Base-by-base conservation (phyloP, 2,329 filamentous ascomycete species). In the Colletotrichum brevisporum region DNA sequence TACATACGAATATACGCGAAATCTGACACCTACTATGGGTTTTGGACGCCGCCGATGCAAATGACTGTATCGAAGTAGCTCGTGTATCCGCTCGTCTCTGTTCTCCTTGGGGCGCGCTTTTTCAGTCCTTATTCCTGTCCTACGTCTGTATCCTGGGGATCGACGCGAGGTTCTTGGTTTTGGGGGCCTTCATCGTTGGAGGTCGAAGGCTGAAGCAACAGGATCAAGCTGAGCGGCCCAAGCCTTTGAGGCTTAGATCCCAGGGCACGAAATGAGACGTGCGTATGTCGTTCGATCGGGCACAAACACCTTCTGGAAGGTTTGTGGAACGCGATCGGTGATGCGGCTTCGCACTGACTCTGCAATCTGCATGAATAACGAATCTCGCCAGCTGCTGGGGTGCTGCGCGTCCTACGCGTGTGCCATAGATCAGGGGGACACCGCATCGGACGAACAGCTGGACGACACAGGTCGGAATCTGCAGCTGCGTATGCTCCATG, bases 311-410 rank as follows among this genome's bases (percentile, higher is more conserved):
- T 69, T 69, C 62, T 69, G 56, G 62, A 69, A 66, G 62, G 55
- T 21, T 31, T 27, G 18, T 43, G 60, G 54, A 59, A 68, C 31
- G 31, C 31, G 31, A 10, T 36, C 31, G 31, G 41, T 27, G 55
- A 26, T 13, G 45, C 50, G 21, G 21, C 41, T 45, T 50, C n/a
- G 61, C 43, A 64, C 39, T 36, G 62, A 57, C 45, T 57, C 43
- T 51, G 54, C 62, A 57, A 31, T 57, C 43, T 51, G 54, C 62
- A 69, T 69, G 27, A 56, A 60, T 54, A 12, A 56, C 55, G 55
- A 66, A 69, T 69, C 43, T 69, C 55, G 56, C 56, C 62, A 66
- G 56, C 24, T 66, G 36, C 48, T 55, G 41, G 64, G 50, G 64
- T 24, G 31, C 18, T 10, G 45, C 45, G 16, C n/a, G 16, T 48